phyloP scores from a whole-genome alignment of 257 asterid species.

The Nicotiana undulata region DNA sequence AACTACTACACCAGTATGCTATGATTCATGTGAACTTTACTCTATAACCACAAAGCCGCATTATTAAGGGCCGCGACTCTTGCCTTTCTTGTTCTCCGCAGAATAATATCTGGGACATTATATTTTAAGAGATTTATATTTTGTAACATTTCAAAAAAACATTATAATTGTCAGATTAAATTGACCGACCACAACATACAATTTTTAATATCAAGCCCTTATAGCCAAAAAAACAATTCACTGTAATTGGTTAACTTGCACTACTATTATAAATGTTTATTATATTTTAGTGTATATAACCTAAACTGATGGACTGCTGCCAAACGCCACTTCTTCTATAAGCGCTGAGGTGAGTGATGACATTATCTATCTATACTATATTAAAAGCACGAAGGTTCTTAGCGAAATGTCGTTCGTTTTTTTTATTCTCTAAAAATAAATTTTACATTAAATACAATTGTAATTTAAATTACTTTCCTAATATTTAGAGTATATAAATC shows the following conservation, averaged over 20 bases:
- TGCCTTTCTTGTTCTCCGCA: background rate
- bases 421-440: no score
- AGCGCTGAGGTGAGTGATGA: no score
- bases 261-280: background rate
- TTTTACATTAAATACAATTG: no score
- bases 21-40: background rate
- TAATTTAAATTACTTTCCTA: no score
- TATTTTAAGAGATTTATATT: background rate
- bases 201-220: background rate
- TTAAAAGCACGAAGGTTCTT: no score
- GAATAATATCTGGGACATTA: background rate
- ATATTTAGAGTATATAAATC: no score
- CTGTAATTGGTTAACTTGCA: background rate
- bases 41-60: background rate
- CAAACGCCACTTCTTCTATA: background rate
- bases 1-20: no score
- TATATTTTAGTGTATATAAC: background rate
- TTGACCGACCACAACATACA: background rate
- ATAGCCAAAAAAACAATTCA: background rate
- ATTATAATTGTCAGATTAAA: background rate
- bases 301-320: background rate
- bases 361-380: no score
- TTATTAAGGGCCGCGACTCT: background rate
- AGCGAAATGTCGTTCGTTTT: no score
- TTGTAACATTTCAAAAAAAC: no score